Evolutionary conservation across 331 rosid genomes (phyloP), one percentile per base, ranked within the genome.

Genomic region (Rhamnella rubrinervis): DNA sequence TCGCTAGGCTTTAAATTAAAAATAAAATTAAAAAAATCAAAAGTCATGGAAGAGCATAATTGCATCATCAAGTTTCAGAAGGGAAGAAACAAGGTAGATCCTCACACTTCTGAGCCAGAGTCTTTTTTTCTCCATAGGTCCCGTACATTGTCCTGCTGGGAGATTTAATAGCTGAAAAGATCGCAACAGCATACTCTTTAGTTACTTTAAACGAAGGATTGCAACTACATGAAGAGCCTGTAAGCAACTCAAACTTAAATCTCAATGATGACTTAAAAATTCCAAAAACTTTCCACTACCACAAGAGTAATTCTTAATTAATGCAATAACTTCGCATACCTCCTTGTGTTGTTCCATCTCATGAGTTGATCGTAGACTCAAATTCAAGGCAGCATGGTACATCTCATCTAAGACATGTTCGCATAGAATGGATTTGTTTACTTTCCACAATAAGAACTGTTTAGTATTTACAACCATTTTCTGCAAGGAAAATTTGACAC

Each of bases 31-130:
- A 11, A 44, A 2, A 9, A 56, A 35, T 90, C 81, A 91, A 67
- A 93, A 91, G 78, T 93, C 87, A 83, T 87, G 95, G 86, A 93
- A 93, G 80, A 87, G 97, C 98, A 91, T 91, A 14, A 91, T 55
- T 37, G 95, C 85, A 69, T 93, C 97, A 35, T 88, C 97, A 44
- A 93, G 92, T 77, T 88, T 87, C 88, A 88, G 39, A 65, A 91
- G 70, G 7, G 96, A 87, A 44, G 91, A 80, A 55, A 80, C 86
- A 44, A 93, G 76, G 52, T 87, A 81, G 11, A 72, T 38, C 73
- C 75, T 50, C 37, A 76, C 72, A 21, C 55, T 80, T 49, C 28
- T 59, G 12, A 75, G 70, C 69, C 83, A 81, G 13, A 65, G 55
- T 70, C 50, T 67, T 78, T 79, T 80, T 79, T 81, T 71, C 84